Evolutionary conservation across 2,329 filamentous ascomycete species (phyloP), one percentile per base, ranked within the genome.

Genomic region (Gaeumannomyces tritici): DNA sequence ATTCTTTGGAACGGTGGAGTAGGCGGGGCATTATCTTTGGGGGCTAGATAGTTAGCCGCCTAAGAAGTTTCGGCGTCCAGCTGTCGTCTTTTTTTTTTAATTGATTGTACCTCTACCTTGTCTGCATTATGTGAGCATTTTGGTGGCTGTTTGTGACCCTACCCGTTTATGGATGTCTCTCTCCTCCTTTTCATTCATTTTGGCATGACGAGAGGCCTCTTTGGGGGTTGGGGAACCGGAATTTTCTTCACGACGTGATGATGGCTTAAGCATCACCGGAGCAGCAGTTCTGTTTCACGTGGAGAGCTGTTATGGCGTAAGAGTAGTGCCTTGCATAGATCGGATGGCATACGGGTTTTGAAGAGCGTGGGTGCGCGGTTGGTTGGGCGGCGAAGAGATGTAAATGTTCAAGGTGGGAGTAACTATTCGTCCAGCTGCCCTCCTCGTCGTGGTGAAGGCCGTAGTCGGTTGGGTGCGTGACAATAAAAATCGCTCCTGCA

Each of bases 1-100:
- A 47, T 96, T 96, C 71, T 96, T 96, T 72, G 86, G 81, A 61
- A 80, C 83, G 2, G 78, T 88, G 55, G 82, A 85, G 63, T 83
- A 73, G 63, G 13, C 13, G 24, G 2, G 11, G 4, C 24, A 33
- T 33, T 33, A 33, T 11, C 3, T 7, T 33, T 2, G 31, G 31
- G 8, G 12, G 8, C 31, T 33, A 33, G 8, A 7, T 33, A 8
- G 31, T 7, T 8, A 33, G n/a, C n/a, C n/a, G n/a, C n/a, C n/a
- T n/a, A n/a, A n/a, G n/a, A n/a, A n/a, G n/a, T n/a, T n/a, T 21
- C 6, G 35, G 35, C 35, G 18, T 42, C 35, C 21, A 8, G 35
- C 35, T 42, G 13, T 42, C 35, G 7, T 4, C 13, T n/a, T n/a
- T n/a, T n/a, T n/a, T n/a, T n/a, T n/a, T n/a, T n/a, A n/a, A n/a